Evolutionary conservation across 345 rosid genomes (phyloP).

Genomic region (Arabis alpina): DNA sequence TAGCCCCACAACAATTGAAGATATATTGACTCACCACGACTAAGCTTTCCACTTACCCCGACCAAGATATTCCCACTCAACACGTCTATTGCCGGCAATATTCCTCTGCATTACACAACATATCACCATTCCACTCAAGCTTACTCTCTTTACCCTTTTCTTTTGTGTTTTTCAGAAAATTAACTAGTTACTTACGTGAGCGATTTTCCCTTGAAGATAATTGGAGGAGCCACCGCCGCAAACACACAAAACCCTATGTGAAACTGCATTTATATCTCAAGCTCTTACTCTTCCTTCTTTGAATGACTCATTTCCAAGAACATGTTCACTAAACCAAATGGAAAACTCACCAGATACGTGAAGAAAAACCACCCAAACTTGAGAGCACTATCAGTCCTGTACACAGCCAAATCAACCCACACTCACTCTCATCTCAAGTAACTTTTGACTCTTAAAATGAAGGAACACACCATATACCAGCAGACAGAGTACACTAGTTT

Average conservation of each 20-base stretch:
- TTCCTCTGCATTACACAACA: constrained; percentile 64
- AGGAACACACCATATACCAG: constrained; percentile 17
- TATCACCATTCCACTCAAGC: not conserved
- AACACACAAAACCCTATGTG: constrained; percentile 87
- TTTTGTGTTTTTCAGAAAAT: not conserved
- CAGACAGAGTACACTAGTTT: constrained; percentile 4
- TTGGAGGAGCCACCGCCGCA: constrained; percentile 88
- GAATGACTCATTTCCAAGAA: constrained; percentile 14
- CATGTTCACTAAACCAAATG: constrained; percentile 9
- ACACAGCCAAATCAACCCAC: constrained; percentile 36
- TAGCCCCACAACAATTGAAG: constrained; percentile 1
- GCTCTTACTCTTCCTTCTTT: constrained; percentile 25
- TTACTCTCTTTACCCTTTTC: not conserved
- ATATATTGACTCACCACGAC: not conserved
- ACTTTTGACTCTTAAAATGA: not conserved
- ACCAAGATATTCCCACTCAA: constrained; percentile 57
- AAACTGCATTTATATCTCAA: constrained; percentile 54
- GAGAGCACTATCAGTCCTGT: constrained; percentile 97
- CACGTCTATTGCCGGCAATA: constrained; percentile 87
- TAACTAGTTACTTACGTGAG: constrained; percentile 70
- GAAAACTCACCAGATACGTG: constrained; percentile 62
- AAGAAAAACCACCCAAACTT: constrained; percentile 96
- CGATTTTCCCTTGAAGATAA: constrained; percentile 92
- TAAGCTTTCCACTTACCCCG: constrained; percentile 63
- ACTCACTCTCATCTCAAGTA: constrained; percentile 13